phyloP scores from a whole-genome alignment of 352 stramenopile genomes.

The Globisporangium nunn region DNA sequence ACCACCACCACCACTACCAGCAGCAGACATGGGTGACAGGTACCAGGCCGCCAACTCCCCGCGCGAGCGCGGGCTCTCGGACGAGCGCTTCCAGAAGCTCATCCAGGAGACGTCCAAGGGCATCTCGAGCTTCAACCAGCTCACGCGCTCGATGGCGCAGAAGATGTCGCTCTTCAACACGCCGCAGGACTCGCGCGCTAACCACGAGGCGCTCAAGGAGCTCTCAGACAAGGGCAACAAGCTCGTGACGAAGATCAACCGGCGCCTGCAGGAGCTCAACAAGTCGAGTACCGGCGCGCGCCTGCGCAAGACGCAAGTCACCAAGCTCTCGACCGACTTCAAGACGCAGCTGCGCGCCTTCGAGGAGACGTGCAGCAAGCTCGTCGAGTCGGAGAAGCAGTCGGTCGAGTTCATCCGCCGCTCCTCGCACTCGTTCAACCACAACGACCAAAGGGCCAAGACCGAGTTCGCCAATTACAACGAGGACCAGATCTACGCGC shows the following conservation, averaged over 20 bases:
- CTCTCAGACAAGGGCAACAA: constrained; percentile 82
- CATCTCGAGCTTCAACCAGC: constrained; percentile 83
- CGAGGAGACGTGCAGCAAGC: constrained; percentile 60
- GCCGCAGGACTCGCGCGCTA: constrained; percentile 75
- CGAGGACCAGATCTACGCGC: constrained; percentile 84
- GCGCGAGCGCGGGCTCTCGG: constrained; percentile 27
- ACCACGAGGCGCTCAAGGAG: constrained; percentile 76
- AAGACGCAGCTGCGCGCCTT: constrained; percentile 75
- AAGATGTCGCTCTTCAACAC: constrained; percentile 86
- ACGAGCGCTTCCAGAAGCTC: constrained; percentile 70
- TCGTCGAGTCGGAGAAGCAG: constrained; percentile 66
- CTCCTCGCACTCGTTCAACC: constrained; percentile 65
- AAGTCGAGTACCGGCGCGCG: constrained; percentile 42
- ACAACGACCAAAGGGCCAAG: constrained; percentile 25
- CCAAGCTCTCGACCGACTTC: constrained; percentile 80
- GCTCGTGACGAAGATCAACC: constrained; percentile 70
- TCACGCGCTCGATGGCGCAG: constrained; percentile 77
- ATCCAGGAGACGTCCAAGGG: constrained; percentile 77
- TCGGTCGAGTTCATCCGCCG: constrained; percentile 75
- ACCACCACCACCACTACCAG: not conserved
- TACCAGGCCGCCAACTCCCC: constrained; percentile 63
- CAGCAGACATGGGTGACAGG: constrained; percentile 44
- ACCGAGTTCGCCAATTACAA: constrained; percentile 73
- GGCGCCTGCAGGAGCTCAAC: constrained; percentile 69
- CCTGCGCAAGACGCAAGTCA: constrained; percentile 57